Evolutionary conservation across 2,329 filamentous ascomycete species (phyloP).

Genomic region (Myrmaecium sp.): DNA sequence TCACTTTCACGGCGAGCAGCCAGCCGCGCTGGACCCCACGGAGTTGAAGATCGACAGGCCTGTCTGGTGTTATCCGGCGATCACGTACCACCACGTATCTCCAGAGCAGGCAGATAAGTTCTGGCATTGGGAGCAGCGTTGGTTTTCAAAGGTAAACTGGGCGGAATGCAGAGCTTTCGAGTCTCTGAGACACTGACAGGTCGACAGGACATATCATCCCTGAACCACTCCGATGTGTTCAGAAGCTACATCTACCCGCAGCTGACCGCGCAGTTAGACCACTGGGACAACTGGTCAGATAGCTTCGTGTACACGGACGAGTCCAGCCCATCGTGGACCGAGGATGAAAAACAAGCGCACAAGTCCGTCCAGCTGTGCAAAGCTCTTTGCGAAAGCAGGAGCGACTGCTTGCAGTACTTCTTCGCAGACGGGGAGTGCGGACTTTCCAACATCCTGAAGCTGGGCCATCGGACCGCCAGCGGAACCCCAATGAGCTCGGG

Average conservation of each 20-base stretch:
- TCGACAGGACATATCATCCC: conserved; percentile 13
- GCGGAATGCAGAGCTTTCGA: too few relatives aligned
- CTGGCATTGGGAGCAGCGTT: conserved; percentile 23
- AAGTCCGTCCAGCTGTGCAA: too few relatives aligned
- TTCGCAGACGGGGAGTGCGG: too few relatives aligned
- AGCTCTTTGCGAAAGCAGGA: too few relatives aligned
- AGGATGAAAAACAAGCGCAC: too few relatives aligned
- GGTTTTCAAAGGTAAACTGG: too few relatives aligned
- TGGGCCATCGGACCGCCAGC: too few relatives aligned
- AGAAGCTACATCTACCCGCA: conserved; percentile 15
- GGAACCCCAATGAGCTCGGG: too few relatives aligned
- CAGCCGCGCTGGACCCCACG: conserved; percentile 12
- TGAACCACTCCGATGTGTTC: conserved; percentile 21
- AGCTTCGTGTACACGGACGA: too few relatives aligned
- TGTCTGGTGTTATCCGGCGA: conserved; percentile 27
- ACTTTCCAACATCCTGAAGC: too few relatives aligned
- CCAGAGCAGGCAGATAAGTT: conserved; percentile 19
- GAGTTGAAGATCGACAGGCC: conserved; percentile 15
- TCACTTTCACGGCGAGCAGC: conserved; percentile 13
- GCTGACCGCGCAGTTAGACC: conserved; percentile 9
- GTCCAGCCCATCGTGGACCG: too few relatives aligned
- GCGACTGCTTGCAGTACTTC: too few relatives aligned
- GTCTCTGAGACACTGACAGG: conserved; percentile 1
- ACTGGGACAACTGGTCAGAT: conserved; percentile 23
- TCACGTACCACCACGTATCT: conserved; percentile 25